Percentiles rank a stretch among this genome's conserved stretches.
Evolutionary conservation across 805 yeast species (phyloP).

Genomic region (Candida chilensis): DNA sequence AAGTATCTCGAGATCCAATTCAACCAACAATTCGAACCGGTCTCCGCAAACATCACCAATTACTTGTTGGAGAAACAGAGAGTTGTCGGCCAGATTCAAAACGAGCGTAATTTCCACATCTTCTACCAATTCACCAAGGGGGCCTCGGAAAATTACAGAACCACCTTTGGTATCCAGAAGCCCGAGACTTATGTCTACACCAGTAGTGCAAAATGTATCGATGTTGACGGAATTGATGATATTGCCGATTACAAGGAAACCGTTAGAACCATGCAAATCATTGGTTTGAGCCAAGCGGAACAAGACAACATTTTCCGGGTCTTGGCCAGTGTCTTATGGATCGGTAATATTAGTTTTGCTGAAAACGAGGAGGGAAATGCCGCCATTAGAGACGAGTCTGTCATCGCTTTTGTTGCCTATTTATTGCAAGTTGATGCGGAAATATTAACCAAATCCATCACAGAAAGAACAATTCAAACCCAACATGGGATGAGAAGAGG

Average conservation of each 20-base stretch:
- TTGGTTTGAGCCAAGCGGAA: conserved; percentile 75
- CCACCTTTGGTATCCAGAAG: conserved; percentile 78
- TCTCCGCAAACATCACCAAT: conserved; percentile 93
- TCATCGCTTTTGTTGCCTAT: conserved; percentile 93
- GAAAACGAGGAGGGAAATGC: conserved; percentile 89
- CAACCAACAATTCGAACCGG: conserved; percentile 76
- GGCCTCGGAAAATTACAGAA: conserved; percentile 78
- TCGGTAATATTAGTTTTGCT: conserved; percentile 81
- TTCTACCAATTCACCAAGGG: conserved; percentile 93
- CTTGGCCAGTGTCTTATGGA: conserved; percentile 83
- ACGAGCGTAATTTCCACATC: conserved; percentile 94
- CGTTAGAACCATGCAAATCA: conserved; percentile 74
- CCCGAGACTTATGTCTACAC: conserved; percentile 94
- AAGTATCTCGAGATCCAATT: conserved; percentile 89
- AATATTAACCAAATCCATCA: conserved; percentile 55
- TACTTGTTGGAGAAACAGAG: conserved; percentile 91
- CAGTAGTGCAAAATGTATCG: conserved; percentile 73
- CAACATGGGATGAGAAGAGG: conserved; percentile 86
- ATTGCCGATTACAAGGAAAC: conserved; percentile 72
- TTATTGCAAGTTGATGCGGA: conserved; percentile 71
- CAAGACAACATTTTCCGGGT: conserved; percentile 87
- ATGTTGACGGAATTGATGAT: conserved; percentile 86
- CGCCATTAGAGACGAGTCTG: conserved; percentile 71
- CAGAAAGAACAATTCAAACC: conserved; percentile 83
- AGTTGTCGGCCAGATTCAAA: conserved; percentile 88